phyloP scores from a whole-genome alignment of 108 stramenopile genomes.

The Schizochytrium sp. region DNA sequence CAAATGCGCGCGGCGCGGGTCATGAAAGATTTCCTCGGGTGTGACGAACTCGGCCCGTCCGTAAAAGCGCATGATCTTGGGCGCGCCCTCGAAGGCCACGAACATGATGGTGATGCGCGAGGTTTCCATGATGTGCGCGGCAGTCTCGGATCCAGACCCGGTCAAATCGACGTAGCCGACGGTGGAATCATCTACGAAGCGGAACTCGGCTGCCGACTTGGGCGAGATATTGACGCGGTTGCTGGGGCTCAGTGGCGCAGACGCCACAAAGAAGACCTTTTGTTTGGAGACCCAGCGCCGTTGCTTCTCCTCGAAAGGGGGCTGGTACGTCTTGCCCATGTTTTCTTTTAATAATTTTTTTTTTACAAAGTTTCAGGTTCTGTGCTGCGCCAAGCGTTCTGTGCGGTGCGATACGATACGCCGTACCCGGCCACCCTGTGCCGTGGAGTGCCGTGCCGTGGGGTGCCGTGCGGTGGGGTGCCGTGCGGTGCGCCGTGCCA shows the following conservation, averaged over 20 bases:
- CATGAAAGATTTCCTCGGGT: neutral
- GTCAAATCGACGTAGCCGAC: slow-evolving; percentile 38
- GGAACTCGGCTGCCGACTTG: slow-evolving; percentile 32
- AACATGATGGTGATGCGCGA: slow-evolving; percentile 41
- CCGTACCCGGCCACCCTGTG: too few species aligned
- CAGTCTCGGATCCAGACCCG: slow-evolving; percentile 41
- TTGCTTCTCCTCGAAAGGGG: neutral
- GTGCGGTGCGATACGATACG: too few species aligned
- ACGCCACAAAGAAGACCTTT: slow-evolving; percentile 49
- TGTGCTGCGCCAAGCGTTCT: too few species aligned
- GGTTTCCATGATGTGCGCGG: slow-evolving; percentile 43
- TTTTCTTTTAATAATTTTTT: too few species aligned
- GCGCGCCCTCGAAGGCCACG: slow-evolving; percentile 40
- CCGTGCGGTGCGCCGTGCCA: too few species aligned
- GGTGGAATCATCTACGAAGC: slow-evolving; percentile 30
- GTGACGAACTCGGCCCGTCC: slow-evolving; percentile 16
- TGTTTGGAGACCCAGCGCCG: neutral
- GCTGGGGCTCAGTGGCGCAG: slow-evolving; percentile 29
- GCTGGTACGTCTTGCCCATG: neutral
- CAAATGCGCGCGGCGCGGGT: neutral
- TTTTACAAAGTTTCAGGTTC: too few species aligned
- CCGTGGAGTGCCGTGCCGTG: too few species aligned
- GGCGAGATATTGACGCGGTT: slow-evolving; percentile 41
- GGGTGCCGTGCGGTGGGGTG: too few species aligned
- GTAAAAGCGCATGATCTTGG: slow-evolving; percentile 38